Conservation (phyloP, 306 rosid genomes). For the Corylus americana region DNA sequence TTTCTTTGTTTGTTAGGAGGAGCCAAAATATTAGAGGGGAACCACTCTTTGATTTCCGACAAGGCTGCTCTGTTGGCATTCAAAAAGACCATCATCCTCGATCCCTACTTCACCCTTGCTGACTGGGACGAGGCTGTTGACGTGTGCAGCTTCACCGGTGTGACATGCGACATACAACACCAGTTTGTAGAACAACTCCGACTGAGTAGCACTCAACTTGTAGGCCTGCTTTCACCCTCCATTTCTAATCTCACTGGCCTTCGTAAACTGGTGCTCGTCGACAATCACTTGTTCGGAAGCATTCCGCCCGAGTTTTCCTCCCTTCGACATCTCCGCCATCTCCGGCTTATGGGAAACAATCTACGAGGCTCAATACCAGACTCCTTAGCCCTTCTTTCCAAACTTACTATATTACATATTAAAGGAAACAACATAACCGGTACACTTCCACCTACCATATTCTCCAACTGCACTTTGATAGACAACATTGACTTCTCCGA, state of each 20-base stretch:
- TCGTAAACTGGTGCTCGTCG: slow-evolving; percentile 31
- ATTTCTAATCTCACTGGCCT: slow-evolving; percentile 72
- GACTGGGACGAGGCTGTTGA: slow-evolving; percentile 55
- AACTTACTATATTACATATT: slow-evolving; percentile 33
- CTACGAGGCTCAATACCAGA: slow-evolving; percentile 56
- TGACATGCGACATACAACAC: slow-evolving; percentile 42
- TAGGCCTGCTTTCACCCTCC: slow-evolving; percentile 53
- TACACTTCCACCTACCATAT: slow-evolving; percentile 47
- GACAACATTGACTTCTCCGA: slow-evolving; percentile 47
- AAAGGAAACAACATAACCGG: slow-evolving; percentile 39
- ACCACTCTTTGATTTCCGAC: slow-evolving; percentile 49
- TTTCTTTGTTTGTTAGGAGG: too few relatives aligned
- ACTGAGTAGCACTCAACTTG: slow-evolving; percentile 34
- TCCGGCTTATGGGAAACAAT: slow-evolving; percentile 42
- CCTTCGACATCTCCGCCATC: slow-evolving; percentile 44
- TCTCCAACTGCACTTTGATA: slow-evolving; percentile 59
- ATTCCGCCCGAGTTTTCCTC: slow-evolving; percentile 50
- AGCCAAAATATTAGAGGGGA: too few relatives aligned
- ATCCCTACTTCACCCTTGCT: slow-evolving; percentile 47
- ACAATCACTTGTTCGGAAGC: slow-evolving; percentile 43
- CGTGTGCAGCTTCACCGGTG: slow-evolving; percentile 59
- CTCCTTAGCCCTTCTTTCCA: slow-evolving; percentile 47
- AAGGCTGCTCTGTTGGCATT: slow-evolving; percentile 59
- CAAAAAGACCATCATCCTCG: slow-evolving; percentile 41
- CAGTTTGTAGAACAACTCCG: slow-evolving; percentile 45